Base-by-base conservation (phyloP, 1,284 basidiomycete species). In the Vanrija pseudolonga region DNA sequence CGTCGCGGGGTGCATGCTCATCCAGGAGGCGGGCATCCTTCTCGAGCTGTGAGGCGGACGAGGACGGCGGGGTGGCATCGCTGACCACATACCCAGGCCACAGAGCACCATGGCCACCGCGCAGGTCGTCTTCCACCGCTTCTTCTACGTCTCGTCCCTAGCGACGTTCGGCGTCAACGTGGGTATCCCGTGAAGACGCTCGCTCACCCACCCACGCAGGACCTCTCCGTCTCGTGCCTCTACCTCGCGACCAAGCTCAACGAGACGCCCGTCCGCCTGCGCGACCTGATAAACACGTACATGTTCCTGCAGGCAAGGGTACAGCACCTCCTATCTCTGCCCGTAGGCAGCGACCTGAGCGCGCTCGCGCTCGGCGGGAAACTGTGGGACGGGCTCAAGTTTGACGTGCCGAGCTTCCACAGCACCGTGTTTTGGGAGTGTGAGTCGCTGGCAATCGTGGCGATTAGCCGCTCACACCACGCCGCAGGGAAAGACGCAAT, bases 81-180 rank as follows among this genome's bases (percentile, higher is more conserved):
- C 43, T 53, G 20, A 47, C 48, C 7, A 28, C n/a, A n/a, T n/a
- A n/a, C 6, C 6, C 45, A 96, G 93, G 71, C 96, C 97, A 57
- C 96, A 99, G 73, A 90, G 93, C 41, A 93, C 93, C 7, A 90
- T 96, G 65, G 92, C 95, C 5, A 91, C 92, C 0, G 96, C 96
- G 0, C 94, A 98, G 71, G 91, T 98, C 39, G 78, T 99, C 4
- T 95, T 95, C 71, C 95, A 98, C 62, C 82, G 95, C 26, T 99
- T 98, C 80, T 98, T 88, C 89, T 98, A 85, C 77, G 90, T 96
- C 17, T 87, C 89, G 5, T 96, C 93, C 4, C 85, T 98, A 84
- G 87, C 88, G 67, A 88, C 92, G 57, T 99, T 95, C 72, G 86
- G 90, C 23, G 86, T 96, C 55, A 87, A 85, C 62, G 93, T 95